Percentiles rank a stretch among this genome's conserved stretches.
phyloP scores from a whole-genome alignment of 164 flowering plant species.

The Vitis labrusca region DNA sequence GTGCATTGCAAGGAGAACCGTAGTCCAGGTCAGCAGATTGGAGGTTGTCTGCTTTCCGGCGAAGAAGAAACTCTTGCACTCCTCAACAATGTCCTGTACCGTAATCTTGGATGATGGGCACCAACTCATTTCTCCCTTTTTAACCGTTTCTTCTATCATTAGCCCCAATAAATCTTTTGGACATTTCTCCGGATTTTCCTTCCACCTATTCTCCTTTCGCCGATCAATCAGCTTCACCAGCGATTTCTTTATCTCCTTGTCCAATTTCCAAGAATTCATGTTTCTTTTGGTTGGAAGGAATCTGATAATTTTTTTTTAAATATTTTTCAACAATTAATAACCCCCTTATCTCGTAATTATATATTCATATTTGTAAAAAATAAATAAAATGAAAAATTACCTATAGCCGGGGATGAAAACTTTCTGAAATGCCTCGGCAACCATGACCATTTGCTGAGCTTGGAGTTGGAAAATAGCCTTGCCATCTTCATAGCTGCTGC shows the following conservation, averaged over 20 bases:
- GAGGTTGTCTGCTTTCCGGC: slow-evolving; percentile 97
- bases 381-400: slow-evolving; percentile 26
- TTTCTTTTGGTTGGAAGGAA: slow-evolving; percentile 79
- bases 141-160: slow-evolving; percentile 50
- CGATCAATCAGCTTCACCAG: slow-evolving; percentile 57
- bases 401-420: slow-evolving; percentile 86
- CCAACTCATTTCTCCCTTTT: no score
- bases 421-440: slow-evolving; percentile 78
- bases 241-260: slow-evolving; percentile 63
- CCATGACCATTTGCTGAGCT: slow-evolving; percentile 71
- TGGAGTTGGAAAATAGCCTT: slow-evolving; percentile 75
- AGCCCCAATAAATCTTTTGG: slow-evolving; percentile 64
- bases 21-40: slow-evolving; percentile 95
- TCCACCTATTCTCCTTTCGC: slow-evolving; percentile 22
- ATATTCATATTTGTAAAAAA: no score
- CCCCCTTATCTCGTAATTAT: no score
- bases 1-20: slow-evolving; percentile 88
- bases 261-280: slow-evolving; percentile 70
- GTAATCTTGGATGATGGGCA: slow-evolving; percentile 34
- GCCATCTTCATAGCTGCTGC: slow-evolving; percentile 83
- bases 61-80: slow-evolving; percentile 95
- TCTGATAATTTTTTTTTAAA: slow-evolving; percentile 26
- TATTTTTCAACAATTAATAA: no score
- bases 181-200: slow-evolving; percentile 7
- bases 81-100: slow-evolving; percentile 78